Evolutionary conservation across 2,329 filamentous ascomycete species (phyloP).

Genomic region (Fusarium algeriense): DNA sequence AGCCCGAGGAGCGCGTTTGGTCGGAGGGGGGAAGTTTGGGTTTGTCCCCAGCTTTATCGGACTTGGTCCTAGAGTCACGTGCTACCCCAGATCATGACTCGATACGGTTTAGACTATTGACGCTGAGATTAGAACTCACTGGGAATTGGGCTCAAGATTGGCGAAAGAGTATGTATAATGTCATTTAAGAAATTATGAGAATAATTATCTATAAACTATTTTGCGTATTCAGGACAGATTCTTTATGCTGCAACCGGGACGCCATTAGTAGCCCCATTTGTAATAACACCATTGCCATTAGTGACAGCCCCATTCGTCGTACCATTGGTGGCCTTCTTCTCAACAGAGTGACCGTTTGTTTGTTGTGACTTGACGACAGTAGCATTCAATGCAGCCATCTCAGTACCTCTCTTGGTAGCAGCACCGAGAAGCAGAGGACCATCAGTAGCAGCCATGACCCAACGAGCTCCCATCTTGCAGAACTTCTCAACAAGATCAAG

Average conservation of each 20-base stretch:
- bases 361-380: conserved; percentile 18
- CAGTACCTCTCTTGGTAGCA: conserved; percentile 42
- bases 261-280: neutral
- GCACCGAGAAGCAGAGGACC: conserved; percentile 45
- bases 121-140: no score
- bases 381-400: conserved; percentile 43
- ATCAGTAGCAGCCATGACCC: conserved; percentile 50
- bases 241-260: neutral
- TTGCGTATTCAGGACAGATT: neutral
- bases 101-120: neutral
- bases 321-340: neutral
- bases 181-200: neutral
- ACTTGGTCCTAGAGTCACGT: conserved; percentile 23
- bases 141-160: neutral
- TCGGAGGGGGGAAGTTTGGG: neutral
- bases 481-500: conserved; percentile 57
- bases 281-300: neutral
- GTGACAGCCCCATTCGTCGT: neutral
- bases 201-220: neutral
- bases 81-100: neutral
- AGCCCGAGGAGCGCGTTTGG: conserved; percentile 6
- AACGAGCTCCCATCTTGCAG: conserved; percentile 47
- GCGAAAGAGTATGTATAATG: no score
- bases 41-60: conserved; percentile 13
- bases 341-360: neutral